Evolutionary conservation across 2,329 filamentous ascomycete genomes (phyloP), one percentile per base, ranked within the genome.

Genomic region (Colletotrichum spaethianum): DNA sequence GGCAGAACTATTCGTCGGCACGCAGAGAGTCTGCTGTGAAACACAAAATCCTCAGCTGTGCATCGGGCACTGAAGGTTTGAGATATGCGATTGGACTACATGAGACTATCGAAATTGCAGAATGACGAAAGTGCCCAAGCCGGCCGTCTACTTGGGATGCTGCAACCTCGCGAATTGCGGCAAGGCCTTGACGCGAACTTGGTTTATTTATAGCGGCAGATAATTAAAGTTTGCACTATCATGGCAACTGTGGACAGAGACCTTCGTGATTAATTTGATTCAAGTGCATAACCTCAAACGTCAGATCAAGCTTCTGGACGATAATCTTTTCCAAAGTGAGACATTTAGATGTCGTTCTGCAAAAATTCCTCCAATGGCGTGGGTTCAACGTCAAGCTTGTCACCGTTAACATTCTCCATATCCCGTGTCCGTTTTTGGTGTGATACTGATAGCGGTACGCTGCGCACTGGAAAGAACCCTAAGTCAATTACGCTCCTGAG

Each of bases 401-500:
- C 55, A 31, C 61, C 61, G 42, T 72, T 59, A 6, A 64, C 18
- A 33, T 16, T 60, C 8, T 36, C 20, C 33, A 68, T 46, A 23
- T 40, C 48, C 60, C 4, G 52, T 68, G n/a, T 12, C 64, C 70
- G 20, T 68, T 55, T 4, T 67, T 46, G 8, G n/a, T 44, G 57
- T 57, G 46, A 26, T 60, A 33, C 14, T 72, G 52, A 16, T 68
- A 72, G 44, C 61, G 68, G 48, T n/a, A 33, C 14, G 52, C 59
- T n/a, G 61, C 68, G 2, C 55, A 72, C 18, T 60, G 28, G 31
- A n/a, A 62, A 6, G 31, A 55, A 26, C 56, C 8, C 42, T 18
- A 1, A 33, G 26, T 6, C 28, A 36, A 18, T 20, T 40, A 8
- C 40, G 23, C 33, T 31, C 26, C 2, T 57, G 57, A 9, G 36